Evolutionary conservation across 164 flowering plant genomes (phyloP).

Genomic region (Liriodendron chinense): DNA sequence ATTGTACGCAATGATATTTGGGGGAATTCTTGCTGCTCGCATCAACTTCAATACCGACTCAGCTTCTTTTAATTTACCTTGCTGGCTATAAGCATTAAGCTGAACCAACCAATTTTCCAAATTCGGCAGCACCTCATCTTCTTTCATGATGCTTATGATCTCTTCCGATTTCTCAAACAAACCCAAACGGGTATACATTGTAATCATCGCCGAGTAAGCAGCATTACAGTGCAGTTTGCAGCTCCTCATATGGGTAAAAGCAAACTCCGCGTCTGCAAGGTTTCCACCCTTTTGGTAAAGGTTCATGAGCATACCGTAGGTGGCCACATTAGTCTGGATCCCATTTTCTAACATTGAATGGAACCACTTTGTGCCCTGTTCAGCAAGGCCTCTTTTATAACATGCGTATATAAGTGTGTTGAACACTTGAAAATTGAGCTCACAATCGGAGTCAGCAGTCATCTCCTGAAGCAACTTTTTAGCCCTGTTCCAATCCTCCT

Average conservation of each 20-base stretch:
- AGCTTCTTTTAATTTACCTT: slow-evolving; percentile 77
- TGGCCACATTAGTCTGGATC: slow-evolving; percentile 71
- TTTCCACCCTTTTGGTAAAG: slow-evolving; percentile 72
- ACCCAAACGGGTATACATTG: slow-evolving; percentile 70
- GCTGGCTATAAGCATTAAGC: slow-evolving; percentile 84
- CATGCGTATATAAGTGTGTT: slow-evolving; percentile 75
- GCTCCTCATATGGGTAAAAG: slow-evolving; percentile 65
- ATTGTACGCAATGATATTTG: slow-evolving; percentile 78
- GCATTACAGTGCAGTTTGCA: slow-evolving; percentile 44
- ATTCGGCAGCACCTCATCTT: slow-evolving; percentile 55
- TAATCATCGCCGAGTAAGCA: slow-evolving; percentile 91
- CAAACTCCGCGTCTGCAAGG: slow-evolving; percentile 72
- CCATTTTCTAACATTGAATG: slow-evolving; percentile 62
- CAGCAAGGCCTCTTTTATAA: slow-evolving; percentile 45
- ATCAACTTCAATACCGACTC: slow-evolving; percentile 48
- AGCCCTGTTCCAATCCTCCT: slow-evolving; percentile 61
- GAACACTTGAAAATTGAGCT: slow-evolving; percentile 56
- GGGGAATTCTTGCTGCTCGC: slow-evolving; percentile 57
- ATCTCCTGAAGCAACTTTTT: slow-evolving; percentile 51
- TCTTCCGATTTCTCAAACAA: slow-evolving; percentile 72
- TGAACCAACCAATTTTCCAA: slow-evolving; percentile 85
- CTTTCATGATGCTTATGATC: slow-evolving; percentile 47
- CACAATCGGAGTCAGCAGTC: slow-evolving; percentile 29
- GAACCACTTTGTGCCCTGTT: slow-evolving; percentile 69
- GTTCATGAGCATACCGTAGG: slow-evolving; percentile 87